Evolutionary conservation across 768 basidiomycete species (phyloP).

Genomic region (Trametes sanguinea): DNA sequence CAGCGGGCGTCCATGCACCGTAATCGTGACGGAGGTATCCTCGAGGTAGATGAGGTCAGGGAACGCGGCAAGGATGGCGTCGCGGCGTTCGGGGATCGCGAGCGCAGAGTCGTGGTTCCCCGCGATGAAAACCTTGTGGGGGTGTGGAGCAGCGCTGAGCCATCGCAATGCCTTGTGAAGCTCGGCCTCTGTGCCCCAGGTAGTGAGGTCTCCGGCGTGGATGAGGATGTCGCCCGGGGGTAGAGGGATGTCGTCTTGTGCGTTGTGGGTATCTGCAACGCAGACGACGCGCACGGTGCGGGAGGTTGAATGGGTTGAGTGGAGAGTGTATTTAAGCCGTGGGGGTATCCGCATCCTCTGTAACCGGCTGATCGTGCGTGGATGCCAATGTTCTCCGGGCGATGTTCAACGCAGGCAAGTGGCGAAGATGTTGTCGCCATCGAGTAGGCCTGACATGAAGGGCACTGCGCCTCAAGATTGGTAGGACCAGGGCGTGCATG

Average conservation of each 20-base stretch:
- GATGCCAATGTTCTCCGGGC: too few species aligned
- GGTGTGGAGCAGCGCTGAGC: slow-evolving; percentile 35
- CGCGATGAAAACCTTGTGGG: slow-evolving; percentile 45
- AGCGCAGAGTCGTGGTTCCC: slow-evolving; percentile 65
- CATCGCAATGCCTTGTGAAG: slow-evolving; percentile 56
- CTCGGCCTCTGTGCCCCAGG: slow-evolving; percentile 45
- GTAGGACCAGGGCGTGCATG: too few species aligned
- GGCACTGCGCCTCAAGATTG: too few species aligned
- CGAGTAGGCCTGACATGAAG: too few species aligned
- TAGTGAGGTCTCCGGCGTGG: slow-evolving; percentile 65
- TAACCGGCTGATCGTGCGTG: too few species aligned
- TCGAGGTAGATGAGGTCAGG: slow-evolving; percentile 42
- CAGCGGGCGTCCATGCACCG: slow-evolving; percentile 35
- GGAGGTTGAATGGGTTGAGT: too few species aligned
- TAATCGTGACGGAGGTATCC: slow-evolving; percentile 33
- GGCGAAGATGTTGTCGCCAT: too few species aligned
- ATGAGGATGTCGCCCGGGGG: slow-evolving; percentile 67
- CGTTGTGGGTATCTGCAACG: slow-evolving; percentile 18
- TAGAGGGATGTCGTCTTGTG: slow-evolving; percentile 1
- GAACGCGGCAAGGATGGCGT: not conserved
- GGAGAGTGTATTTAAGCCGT: too few species aligned
- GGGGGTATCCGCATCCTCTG: too few species aligned
- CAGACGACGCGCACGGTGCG: slow-evolving; percentile 12
- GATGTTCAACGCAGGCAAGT: too few species aligned
- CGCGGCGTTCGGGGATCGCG: slow-evolving; percentile 9